A percentile compares a stretch with the other conserved stretches of the same genome.
These are phyloP conservation scores for Thuja plicata DNA, from an alignment of 83 land plant genomes.

Conservation along the genomic window DNA sequence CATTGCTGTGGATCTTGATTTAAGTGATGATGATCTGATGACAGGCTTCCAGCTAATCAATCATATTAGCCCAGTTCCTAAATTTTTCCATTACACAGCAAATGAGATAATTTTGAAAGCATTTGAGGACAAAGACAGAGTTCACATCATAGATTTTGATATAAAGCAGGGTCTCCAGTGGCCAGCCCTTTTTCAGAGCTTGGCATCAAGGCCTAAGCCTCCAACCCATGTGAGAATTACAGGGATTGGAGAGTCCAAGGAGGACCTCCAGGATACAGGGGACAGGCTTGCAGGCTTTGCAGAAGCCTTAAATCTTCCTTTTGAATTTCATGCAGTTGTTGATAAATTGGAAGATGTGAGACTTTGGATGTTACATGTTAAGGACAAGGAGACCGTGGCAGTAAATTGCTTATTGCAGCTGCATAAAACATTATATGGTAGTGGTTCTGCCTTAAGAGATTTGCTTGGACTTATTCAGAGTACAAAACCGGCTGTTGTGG, in stretches of 20 bases:
- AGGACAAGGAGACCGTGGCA: constrained; percentile 79
- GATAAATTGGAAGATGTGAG: constrained; percentile 88
- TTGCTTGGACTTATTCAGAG: constrained; percentile 69
- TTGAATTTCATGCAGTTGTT: constrained; percentile 87
- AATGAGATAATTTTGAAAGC: constrained; percentile 73
- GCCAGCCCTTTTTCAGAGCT: constrained; percentile 78
- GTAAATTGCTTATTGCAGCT: constrained; percentile 77
- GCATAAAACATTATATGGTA: constrained; percentile 62
- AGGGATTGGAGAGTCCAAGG: constrained; percentile 81
- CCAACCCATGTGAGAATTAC: constrained; percentile 78
- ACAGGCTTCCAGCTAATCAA: constrained; percentile 63
- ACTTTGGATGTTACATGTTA: constrained; percentile 98
- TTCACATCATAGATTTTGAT: constrained; percentile 85
- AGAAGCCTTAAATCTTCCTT: constrained; percentile 59
- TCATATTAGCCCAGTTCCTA: constrained; percentile 62
- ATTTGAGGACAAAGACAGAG: constrained; percentile 71
- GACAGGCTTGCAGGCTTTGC: constrained; percentile 80
- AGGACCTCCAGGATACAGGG: constrained; percentile 84
- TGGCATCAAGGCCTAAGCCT: constrained; percentile 61
- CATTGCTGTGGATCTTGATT: constrained; percentile 14
- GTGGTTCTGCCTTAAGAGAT: constrained; percentile 49
- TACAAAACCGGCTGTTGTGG: constrained; percentile 57
- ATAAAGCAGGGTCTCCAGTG: constrained; percentile 89
- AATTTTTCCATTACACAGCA: constrained; percentile 71
- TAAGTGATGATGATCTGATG: constrained; percentile 42